Evolutionary conservation across 2,329 filamentous ascomycete genomes (phyloP).

Genomic region (Eutypa lata): DNA sequence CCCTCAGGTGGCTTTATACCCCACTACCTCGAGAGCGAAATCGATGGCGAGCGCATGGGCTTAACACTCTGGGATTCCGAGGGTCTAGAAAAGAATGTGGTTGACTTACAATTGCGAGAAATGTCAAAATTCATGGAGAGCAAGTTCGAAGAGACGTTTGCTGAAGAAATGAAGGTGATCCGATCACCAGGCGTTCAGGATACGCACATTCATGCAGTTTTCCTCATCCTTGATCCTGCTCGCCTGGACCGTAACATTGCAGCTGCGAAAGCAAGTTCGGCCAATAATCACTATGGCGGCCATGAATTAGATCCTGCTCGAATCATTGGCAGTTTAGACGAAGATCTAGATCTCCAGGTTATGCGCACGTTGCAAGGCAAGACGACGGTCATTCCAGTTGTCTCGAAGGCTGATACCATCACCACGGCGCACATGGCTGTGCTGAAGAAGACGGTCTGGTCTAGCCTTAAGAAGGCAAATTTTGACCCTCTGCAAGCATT

Average conservation of each 20-base stretch:
- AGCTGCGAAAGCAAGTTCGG: slow-evolving; percentile 53
- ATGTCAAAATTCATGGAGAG: slow-evolving; percentile 91
- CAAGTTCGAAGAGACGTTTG: slow-evolving; percentile 97
- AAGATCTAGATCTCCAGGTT: slow-evolving; percentile 87
- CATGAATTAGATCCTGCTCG: slow-evolving; percentile 48
- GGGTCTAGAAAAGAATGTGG: slow-evolving; percentile 89
- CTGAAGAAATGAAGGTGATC: slow-evolving; percentile 95
- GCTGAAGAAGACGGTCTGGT: slow-evolving; percentile 87
- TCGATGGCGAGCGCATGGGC: slow-evolving; percentile 86
- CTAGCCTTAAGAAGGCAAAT: slow-evolving; percentile 78
- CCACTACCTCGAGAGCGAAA: slow-evolving; percentile 90
- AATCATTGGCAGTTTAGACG: slow-evolving; percentile 70
- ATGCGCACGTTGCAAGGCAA: slow-evolving; percentile 85
- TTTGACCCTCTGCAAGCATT: slow-evolving; percentile 87
- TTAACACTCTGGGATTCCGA: slow-evolving; percentile 96
- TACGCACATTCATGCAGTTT: slow-evolving; percentile 95
- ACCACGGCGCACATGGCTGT: slow-evolving; percentile 92
- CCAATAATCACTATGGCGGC: slow-evolving; percentile 46
- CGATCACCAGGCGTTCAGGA: slow-evolving; percentile 90
- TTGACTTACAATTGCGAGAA: slow-evolving; percentile 89
- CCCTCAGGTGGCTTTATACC: slow-evolving; percentile 73
- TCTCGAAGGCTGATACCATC: slow-evolving; percentile 94
- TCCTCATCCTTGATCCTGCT: slow-evolving; percentile 84
- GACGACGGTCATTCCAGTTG: slow-evolving; percentile 91
- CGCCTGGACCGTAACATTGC: slow-evolving; percentile 81